Base-by-base conservation (phyloP, 2,329 filamentous ascomycete genomes). In the Trichoderma pleuroti region DNA sequence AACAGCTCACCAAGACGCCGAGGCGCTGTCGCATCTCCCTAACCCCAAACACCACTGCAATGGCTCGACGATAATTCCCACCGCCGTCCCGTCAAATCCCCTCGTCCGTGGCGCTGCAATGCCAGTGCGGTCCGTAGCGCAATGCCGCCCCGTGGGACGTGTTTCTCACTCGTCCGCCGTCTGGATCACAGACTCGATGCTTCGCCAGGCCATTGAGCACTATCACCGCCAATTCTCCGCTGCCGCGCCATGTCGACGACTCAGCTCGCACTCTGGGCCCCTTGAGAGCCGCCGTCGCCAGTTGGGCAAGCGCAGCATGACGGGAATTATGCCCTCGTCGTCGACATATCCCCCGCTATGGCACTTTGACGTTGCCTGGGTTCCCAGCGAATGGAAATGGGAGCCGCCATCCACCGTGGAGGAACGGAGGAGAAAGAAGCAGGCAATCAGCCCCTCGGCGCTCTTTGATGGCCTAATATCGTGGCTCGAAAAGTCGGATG, bases 251-350 rank as follows among this genome's bases (percentile, higher is more conserved):
- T 72, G 73, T 28, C 78, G 82, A 61, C 74, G 72, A 34, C 72
- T 83, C 14, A 82, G 80, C 74, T 85, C 83, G 30, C 80, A 84
- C 8, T 84, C 85, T 0, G 87, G 87, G 0, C 86, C 87, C 1
- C 80, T 89, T 72, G 87, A 89, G 78, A 84, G 82, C 75, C 83
- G 85, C 34, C 83, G 85, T 32, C 85, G 85, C 32, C 85, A 84
- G 8, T 75, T 85, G 24, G 86, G 86, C 42, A 87, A 83, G 76
- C 83, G 87, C 69, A 84, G 83, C 65, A 87, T 89, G 82, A 86
- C 84, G 24, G 86, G 83, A 65, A 77, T 87, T 71, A 79, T 85
- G 68, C 81, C 84, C 30, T 76, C 80, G 10, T 76, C 82, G 26
- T 75, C 76, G 5, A 74, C 79, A 9, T 79, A 78, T 21, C 77